Evolutionary conservation across 495 filamentous ascomycete genomes (phyloP).

Genomic region (Copromyces sp.): DNA sequence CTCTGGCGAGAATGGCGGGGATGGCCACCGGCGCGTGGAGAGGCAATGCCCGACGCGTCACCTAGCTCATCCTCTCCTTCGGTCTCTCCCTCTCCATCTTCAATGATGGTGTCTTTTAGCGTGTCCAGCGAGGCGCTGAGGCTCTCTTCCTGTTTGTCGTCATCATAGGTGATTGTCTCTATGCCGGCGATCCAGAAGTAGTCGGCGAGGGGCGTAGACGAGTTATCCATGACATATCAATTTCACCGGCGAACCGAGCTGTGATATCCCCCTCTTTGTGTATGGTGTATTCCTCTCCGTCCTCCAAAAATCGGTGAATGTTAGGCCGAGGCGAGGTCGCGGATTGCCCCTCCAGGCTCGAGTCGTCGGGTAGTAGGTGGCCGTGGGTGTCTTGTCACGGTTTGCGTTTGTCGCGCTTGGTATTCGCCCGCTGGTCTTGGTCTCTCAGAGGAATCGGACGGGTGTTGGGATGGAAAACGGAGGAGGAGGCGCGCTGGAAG

Average conservation of each 20-base stretch:
- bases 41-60: constrained; percentile 29
- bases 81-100: constrained; percentile 53
- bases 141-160: constrained; percentile 15
- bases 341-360: not conserved
- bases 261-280: constrained; percentile 5
- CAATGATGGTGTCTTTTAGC: constrained; percentile 70
- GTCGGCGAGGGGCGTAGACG: constrained; percentile 80
- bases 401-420: not conserved
- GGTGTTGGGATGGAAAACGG: not conserved
- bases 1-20: constrained; percentile 51
- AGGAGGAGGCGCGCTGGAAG: not conserved
- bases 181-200: constrained; percentile 98
- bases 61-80: constrained; percentile 30
- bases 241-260: constrained; percentile 2
- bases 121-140: constrained; percentile 13
- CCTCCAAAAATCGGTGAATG: not conserved
- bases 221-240: constrained; percentile 45
- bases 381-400: not conserved
- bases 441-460: not conserved
- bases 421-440: not conserved
- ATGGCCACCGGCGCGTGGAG: constrained; percentile 36
- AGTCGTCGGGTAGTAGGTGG: not conserved
- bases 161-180: constrained; percentile 57
- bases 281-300: constrained; percentile 6
- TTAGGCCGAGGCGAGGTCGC: not conserved